Percentiles rank a stretch among this genome's conserved stretches.
These are phyloP conservation scores for Phyllosticta paracitricarpa DNA, from an alignment of 2,329 filamentous ascomycete species.

Conservation along the genomic window DNA sequence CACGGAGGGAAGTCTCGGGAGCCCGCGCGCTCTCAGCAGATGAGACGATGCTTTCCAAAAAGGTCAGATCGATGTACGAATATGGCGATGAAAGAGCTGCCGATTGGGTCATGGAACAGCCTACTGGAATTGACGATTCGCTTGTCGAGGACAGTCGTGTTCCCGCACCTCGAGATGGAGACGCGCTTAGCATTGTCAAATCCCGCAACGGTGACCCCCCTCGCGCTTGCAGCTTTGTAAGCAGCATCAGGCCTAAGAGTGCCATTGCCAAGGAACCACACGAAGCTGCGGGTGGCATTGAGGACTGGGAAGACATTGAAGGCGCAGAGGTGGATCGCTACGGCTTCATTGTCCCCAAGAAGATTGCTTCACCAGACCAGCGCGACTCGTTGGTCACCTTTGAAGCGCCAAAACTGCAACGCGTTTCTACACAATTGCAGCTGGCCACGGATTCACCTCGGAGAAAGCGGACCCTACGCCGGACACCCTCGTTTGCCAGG, in stretches of 20 bases:
- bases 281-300: slow-evolving; percentile 53
- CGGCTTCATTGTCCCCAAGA: slow-evolving; percentile 49
- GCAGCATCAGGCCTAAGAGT: slow-evolving; percentile 17
- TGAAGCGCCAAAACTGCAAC: slow-evolving; percentile 39
- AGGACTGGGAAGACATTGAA: slow-evolving; percentile 54
- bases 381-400: slow-evolving; percentile 19
- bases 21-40: slow-evolving; percentile 50
- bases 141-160: neutral
- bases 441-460: slow-evolving; percentile 47
- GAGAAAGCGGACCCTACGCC: slow-evolving; percentile 42
- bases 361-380: slow-evolving; percentile 26
- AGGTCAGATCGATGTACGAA: slow-evolving; percentile 55
- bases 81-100: slow-evolving; percentile 47
- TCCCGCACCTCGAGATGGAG: neutral
- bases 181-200: neutral
- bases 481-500: slow-evolving; percentile 38
- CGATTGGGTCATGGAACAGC: slow-evolving; percentile 25
- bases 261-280: slow-evolving; percentile 38
- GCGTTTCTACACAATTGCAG: slow-evolving; percentile 50
- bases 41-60: slow-evolving; percentile 52
- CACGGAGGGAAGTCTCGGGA: slow-evolving; percentile 10
- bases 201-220: slow-evolving; percentile 13
- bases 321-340: slow-evolving; percentile 53
- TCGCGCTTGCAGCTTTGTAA: slow-evolving; percentile 16
- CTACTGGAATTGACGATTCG: slow-evolving; percentile 8